Evolutionary conservation across 2,329 filamentous ascomycete genomes (phyloP), one percentile per base, ranked within the genome.

Genomic region (Neoascochyta sp.): DNA sequence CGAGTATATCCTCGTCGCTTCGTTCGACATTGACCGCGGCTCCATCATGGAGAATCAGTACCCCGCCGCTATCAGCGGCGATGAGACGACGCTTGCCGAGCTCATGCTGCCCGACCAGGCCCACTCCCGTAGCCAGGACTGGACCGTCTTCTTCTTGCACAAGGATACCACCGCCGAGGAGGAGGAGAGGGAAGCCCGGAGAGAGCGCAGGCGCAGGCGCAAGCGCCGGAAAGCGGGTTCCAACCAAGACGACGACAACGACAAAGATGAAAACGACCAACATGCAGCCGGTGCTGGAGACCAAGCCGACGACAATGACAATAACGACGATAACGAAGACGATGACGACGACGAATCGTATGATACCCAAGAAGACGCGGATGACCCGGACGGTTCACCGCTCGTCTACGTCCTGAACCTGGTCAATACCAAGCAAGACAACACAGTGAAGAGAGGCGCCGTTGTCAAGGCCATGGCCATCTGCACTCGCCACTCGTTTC

Each of bases 31-130:
- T 52, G 90, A 96, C 62, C 81, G 86, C 30, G 92, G 92, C 3
- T 90, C 90, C 25, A 81, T 95, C 50, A 96, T 98, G 92, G 92
- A 98, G 60, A 89, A 98, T 60, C 92, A 98, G 60, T 98, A 90
- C 58, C 92, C 92, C 0, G 82, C 86, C 22, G 81, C 90, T 28
- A 96, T 98, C 41, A 95, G 88, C 28, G 90, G 92, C 17, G 90
- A 98, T 60, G 92, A 98, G 68, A 84, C 94, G 54, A 96, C 96
- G 89, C 68, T 98, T 56, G 92, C 92, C 5, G 92, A 98, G 69
- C 77, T 98, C 54, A 98, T 98, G 92, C 70, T 98, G 60, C 92
- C 92, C 0, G 92, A 98, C 64, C 90, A 96, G 65, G 88, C 90
- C 13, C 92, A 98, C 66, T 80, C 92, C 39, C 79, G 92, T 21